A percentile compares a stretch with the other conserved stretches of the same genome.
Evolutionary conservation across 2,329 filamentous ascomycete species (phyloP).

Genomic region (Sclerotinia borealis): DNA sequence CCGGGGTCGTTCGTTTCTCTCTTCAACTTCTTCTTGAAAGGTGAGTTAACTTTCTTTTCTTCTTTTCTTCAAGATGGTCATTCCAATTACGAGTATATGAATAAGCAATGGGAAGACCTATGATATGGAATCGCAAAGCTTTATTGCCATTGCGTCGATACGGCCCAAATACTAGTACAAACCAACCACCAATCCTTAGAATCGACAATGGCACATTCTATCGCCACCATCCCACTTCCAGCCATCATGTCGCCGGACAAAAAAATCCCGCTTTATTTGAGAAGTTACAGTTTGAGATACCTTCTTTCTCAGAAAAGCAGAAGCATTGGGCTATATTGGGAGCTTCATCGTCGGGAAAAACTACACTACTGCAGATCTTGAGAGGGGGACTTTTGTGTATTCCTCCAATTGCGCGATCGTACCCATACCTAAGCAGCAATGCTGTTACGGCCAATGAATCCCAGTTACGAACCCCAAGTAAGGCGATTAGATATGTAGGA

Average conservation of each 20-base stretch:
- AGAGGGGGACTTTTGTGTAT: conserved; percentile 68
- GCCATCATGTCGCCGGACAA: conserved; percentile 34
- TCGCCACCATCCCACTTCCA: conserved; percentile 60
- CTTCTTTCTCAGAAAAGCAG: conserved; percentile 43
- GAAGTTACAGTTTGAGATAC: conserved; percentile 63
- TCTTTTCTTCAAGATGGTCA: neutral
- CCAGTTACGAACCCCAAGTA: conserved; percentile 50
- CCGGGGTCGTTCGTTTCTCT: neutral
- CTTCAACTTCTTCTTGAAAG: neutral
- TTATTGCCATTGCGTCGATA: conserved; percentile 17
- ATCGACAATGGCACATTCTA: conserved; percentile 82
- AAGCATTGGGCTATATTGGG: conserved; percentile 83
- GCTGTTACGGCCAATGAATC: conserved; percentile 40
- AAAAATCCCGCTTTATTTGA: conserved; percentile 68
- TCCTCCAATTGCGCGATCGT: conserved; percentile 70
- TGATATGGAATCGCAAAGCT: conserved; percentile 6
- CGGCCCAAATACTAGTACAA: conserved; percentile 14
- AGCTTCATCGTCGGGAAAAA: conserved; percentile 71
- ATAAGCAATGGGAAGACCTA: conserved; percentile 18
- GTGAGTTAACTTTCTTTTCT: neutral
- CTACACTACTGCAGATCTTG: conserved; percentile 74
- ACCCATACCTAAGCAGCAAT: conserved; percentile 66
- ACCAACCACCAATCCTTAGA: conserved; percentile 54
- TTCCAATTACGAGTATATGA: neutral
- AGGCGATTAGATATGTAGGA: conserved; percentile 82